Evolutionary conservation across 306 rosid genomes (phyloP), one percentile per base, ranked within the genome.

Genomic region (Quercus agrifolia): DNA sequence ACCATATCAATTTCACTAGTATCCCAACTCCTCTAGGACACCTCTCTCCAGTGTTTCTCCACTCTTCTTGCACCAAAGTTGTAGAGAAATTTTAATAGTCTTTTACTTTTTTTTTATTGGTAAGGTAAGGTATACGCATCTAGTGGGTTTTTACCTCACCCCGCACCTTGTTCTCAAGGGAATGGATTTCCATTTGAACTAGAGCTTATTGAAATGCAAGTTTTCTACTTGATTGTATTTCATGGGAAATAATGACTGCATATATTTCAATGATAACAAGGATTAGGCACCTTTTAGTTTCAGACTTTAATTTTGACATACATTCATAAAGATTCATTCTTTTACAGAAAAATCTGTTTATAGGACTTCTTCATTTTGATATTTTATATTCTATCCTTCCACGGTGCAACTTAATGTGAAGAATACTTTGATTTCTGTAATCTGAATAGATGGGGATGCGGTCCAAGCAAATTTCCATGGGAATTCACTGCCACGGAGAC

Each of bases 391-490:
- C 30, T 20, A 59, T 59, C 66, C 66, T 59, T 62, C 4, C 54
- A 13, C 0, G 5, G 54, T 49, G 54, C 54, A 49, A 49, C 5
- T 49, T 14, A 25, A 62, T 27, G 69, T 18, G 8, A 62, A 25
- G 35, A 27, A 5, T 27, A 28, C 6, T 62, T 27, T 0, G 69
- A 62, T 28, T 13, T 28, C 11, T 33, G 72, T 3, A 1, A 67
- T 67, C 1, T 35, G 46, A 74, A 77, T 78, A 88, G 90, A 76
- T 86, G 85, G 85, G 88, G 77, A 84, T 77, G 92, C 0, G 82
- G 83, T 71, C 92, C 88, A 54, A 77, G 54, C 33, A 86, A 82
- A 79, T 83, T 77, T 57, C 92, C 92, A 71, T 88, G 92, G 89
- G 28, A 75, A 62, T 88, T 86, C 56, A 58, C 17, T 31, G 77